These are phyloP conservation scores for Aureobasidium lini DNA, from an alignment of 2,329 filamentous ascomycete species.

Conservation along the genomic window DNA sequence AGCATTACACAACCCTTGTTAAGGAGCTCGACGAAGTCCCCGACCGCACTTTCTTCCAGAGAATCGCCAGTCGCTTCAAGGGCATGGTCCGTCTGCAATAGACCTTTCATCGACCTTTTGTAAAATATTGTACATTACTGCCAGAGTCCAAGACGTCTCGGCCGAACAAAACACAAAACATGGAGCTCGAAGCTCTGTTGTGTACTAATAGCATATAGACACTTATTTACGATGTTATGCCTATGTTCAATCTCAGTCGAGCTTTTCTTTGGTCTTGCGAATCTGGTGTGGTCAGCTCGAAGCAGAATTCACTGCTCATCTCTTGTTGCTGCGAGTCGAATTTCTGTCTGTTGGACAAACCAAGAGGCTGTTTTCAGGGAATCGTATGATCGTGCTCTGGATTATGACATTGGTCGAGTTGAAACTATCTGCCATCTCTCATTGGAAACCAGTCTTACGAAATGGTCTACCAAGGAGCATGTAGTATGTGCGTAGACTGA, in stretches of 20 bases:
- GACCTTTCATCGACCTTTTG: background rate
- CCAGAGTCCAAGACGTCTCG: background rate
- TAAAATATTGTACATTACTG: background rate
- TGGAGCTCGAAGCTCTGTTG: background rate
- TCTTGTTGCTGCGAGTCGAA: no score
- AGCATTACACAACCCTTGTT: slow-evolving; percentile 46
- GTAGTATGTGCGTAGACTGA: no score
- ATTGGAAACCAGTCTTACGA: no score
- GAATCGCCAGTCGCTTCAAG: slow-evolving; percentile 39
- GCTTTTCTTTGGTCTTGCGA: no score
- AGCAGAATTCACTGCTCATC: no score
- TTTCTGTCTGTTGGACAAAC: no score
- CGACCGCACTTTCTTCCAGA: slow-evolving; percentile 38
- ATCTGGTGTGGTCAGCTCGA: no score
- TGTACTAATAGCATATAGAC: slow-evolving; percentile 10
- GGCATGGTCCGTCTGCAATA: slow-evolving; percentile 41
- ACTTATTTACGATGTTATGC: slow-evolving; percentile 1
- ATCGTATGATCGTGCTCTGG: no score
- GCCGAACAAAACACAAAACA: background rate
- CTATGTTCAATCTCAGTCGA: background rate
- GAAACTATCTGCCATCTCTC: no score
- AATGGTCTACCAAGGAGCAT: no score
- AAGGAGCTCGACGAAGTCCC: slow-evolving; percentile 49
- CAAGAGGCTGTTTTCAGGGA: no score
- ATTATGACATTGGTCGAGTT: no score